Percentiles rank a stretch among this genome's conserved stretches.
Conservation (phyloP, 2,329 filamentous ascomycete genomes). For the Ascochyta fabae region DNA sequence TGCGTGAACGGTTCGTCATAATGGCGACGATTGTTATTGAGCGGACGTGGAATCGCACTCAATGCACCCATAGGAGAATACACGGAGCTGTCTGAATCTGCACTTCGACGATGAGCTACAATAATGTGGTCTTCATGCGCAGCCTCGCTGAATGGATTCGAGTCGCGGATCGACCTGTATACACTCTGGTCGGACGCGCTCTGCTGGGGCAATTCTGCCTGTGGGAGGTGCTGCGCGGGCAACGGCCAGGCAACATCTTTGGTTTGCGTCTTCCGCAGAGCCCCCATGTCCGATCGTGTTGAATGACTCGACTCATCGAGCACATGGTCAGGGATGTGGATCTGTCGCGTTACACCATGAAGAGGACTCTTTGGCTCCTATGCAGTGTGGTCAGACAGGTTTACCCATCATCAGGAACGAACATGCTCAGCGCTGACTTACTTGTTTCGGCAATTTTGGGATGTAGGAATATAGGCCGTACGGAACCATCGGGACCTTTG, state of each 20-base stretch:
- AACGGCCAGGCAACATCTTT: neutral
- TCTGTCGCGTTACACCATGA: constrained; percentile 30
- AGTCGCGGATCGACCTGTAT: constrained; percentile 23
- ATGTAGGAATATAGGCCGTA: constrained; percentile 4
- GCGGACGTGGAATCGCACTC: constrained; percentile 29
- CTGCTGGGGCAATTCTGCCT: constrained; percentile 10
- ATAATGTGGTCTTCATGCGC: neutral
- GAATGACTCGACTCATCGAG: neutral
- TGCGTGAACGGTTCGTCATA: neutral
- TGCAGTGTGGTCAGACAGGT: neutral
- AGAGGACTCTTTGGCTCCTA: constrained; percentile 28
- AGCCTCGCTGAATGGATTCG: constrained; percentile 23
- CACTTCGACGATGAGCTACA: neutral
- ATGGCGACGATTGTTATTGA: constrained; percentile 1
- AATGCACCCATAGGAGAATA: constrained; percentile 25
- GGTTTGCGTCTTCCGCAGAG: neutral
- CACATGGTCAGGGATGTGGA: constrained; percentile 15
- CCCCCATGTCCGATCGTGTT: too few relatives aligned
- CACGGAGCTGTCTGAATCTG: constrained; percentile 3
- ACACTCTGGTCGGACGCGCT: constrained; percentile 22
- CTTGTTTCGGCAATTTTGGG: constrained; percentile 8
- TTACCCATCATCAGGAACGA: neutral
- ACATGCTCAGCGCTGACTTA: neutral
- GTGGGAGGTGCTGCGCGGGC: constrained; percentile 1
- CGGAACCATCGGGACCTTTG: constrained; percentile 1